Base-by-base conservation (phyloP, 2,329 filamentous ascomycete genomes). In the Fonsecaea monophora region DNA sequence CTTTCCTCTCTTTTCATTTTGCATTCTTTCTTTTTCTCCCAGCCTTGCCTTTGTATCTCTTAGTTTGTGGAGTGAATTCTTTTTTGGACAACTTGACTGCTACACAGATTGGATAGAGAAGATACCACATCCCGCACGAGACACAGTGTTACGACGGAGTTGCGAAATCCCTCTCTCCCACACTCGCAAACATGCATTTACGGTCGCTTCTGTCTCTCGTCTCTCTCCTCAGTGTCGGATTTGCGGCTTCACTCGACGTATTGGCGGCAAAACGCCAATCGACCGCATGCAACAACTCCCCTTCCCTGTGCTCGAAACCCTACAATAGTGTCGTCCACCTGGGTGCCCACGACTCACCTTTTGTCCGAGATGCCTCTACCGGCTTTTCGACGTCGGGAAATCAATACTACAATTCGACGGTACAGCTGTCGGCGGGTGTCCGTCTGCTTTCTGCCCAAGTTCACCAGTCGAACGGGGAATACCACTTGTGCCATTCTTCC, bases 241-340 rank as follows among this genome's bases (percentile, higher is more conserved):
- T 63, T 34, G 69, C 69, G 12, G 57, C 62, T 7, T 69, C 62
- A 34, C 13, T 63, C 34, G 56, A 66, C 18, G 59, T 60, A 21
- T 54, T 56, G 13, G 50, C 62, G 34, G 38, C 45, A 18, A 48
- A 53, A 53, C 66, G 70, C 53, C 58, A 71, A 21, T 64, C 77
- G 10, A 79, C 78, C 25, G 87, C 88, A 37, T 95, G 92, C 85
- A 95, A 95, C 81, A 94, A 94, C 82, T 92, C 90, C 0, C 90
- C 91, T 0, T 80, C 83, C 53, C 85, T 95, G 48, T 95, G 92
- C 82, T 82, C 80, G 68, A 87, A 86, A 70, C 80, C 86, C 18
- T 95, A 95, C 81, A 89, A 87, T 79, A 87, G 90, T 71, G 86
- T 95, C 72, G 94, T 91, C 2, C 86, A 94, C 77, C 86, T 94